Base-by-base conservation (phyloP, 1,139 yeast genomes). In the Pichia sp. region DNA sequence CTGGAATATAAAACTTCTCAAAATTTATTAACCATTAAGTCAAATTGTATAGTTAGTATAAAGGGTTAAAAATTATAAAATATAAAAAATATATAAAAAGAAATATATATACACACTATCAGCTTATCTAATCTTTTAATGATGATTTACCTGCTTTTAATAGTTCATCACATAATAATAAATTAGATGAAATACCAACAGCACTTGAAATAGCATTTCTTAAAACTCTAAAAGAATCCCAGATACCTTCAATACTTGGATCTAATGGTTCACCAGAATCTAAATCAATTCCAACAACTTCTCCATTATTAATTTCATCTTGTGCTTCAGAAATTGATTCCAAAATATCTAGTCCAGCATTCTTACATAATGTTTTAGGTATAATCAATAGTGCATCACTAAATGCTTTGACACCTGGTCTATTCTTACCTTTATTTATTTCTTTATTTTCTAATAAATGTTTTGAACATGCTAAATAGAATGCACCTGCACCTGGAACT, bases 401-500 rank as follows among this genome's bases (percentile, higher is more conserved):
- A 68, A 89, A 92, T 1, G 97, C 97, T 65, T 82, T 82, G 45
- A 92, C 79, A 55, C 98, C 99, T 15, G 95, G 80, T 68, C 90
- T 86, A 54, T 81, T 77, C 67, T 87, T 85, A 49, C 98, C 98
- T 65, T 85, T 86, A 53, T 87, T 83, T 13, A 55, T 48, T 45
- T 74, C 69, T 51, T 77, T 69, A 54, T 74, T 71, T 36, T 73
- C 76, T 48, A 73, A 68, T 54, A 94, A 73, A 62, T 87, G 78
- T 59, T 82, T 76, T 49, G 88, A 76, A 52, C 92, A 86, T 46
- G 95, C 82, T 63, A 94, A 74, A 72, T 84, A 94, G 68, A 84
- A 94, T 3, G 98, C 92, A 50, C 99, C 99, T 1, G 95, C 98
- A 52, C 99, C 99, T 7, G 98, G 97, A 45, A 94, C 82, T 43